Evolutionary conservation across 352 stramenopile species (phyloP).

Genomic region (Nothophytophthora sp.): DNA sequence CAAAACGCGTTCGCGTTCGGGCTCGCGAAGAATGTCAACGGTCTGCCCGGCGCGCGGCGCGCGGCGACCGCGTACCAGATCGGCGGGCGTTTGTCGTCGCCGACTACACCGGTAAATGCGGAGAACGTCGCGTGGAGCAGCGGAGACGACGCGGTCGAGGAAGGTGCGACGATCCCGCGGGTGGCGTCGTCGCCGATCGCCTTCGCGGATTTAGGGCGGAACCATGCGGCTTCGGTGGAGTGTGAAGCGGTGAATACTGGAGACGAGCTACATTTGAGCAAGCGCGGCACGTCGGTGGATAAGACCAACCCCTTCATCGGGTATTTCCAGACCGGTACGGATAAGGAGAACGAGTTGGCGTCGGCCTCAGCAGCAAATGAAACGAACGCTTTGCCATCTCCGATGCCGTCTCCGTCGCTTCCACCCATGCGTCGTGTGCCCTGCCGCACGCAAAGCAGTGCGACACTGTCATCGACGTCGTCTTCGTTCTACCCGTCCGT

Average conservation of each 20-base stretch:
- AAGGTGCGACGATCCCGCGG: constrained; percentile 19
- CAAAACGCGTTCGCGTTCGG: constrained; percentile 56
- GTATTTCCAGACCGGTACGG: constrained; percentile 71
- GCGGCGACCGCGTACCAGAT: constrained; percentile 68
- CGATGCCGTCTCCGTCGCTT: constrained; percentile 13
- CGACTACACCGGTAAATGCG: constrained; percentile 27
- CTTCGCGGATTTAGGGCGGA: constrained; percentile 18
- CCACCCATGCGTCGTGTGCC: constrained; percentile 24
- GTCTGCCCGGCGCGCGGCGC: constrained; percentile 46
- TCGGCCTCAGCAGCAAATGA: not conserved
- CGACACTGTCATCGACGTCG: constrained; percentile 30
- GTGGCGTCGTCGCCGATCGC: constrained; percentile 28
- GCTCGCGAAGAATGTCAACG: constrained; percentile 68
- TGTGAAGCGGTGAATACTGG: no score
- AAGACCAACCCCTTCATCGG: constrained; percentile 90
- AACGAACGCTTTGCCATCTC: constrained; percentile 1
- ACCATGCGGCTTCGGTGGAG: constrained; percentile 3
- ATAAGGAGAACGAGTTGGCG: constrained; percentile 17
- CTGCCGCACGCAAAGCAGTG: constrained; percentile 36
- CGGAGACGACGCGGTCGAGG: constrained; percentile 13
- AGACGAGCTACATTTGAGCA: constrained; percentile 32
- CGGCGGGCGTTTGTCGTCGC: constrained; percentile 39
- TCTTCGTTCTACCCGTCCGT: constrained; percentile 40
- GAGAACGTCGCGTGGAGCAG: constrained; percentile 2
- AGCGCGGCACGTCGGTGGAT: constrained; percentile 60